Base-by-base conservation (phyloP, 768 basidiomycete genomes). In the Atractiella rhizophila region DNA sequence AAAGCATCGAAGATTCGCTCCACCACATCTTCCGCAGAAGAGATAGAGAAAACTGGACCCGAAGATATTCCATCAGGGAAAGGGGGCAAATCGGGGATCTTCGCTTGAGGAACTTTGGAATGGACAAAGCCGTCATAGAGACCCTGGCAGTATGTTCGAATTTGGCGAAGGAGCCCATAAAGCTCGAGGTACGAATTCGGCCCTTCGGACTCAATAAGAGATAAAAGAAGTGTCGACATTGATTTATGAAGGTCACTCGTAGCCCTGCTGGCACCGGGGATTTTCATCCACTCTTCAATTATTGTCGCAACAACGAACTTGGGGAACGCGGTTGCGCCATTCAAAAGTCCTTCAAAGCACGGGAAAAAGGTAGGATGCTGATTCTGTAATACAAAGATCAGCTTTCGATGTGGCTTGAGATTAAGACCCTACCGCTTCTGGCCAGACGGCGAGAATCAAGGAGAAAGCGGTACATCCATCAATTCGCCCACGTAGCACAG, bases 121-220 rank as follows among this genome's bases (percentile, higher is more conserved):
- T 88, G 82, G n/a, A 66, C 64, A 60, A 94, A 91, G 24, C 75
- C 69, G 42, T 71, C 71, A n/a, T 91, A 67, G 23, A 94, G 68
- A 4, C 70, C 65, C 51, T 68, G 66, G 50, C 78, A 85, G 45
- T 91, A 83, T 5, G 63, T 57, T 43, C 79, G 73, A 30, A 94
- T 76, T 19, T 79, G 75, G 36, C 67, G 66, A 12, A 91, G 71
- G 18, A 74, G 67, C 50, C 73, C 69, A 2, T 73, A 68, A 76
- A 86, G 82, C 61, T 98, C 88, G 61, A 81, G 74, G 56, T 91
- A 91, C 1, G 76, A 74, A 1, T 70, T 58, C 3, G 82, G 82
- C 5, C 76, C 68, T 0, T 68, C 63, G 23, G 64, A 67, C 59
- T 83, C 82, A 28, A 96, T 16, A 23, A 26, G 35, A 10, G 20